Base-by-base conservation (phyloP, 2,329 filamentous ascomycete genomes). In the Phialophora tarda region DNA sequence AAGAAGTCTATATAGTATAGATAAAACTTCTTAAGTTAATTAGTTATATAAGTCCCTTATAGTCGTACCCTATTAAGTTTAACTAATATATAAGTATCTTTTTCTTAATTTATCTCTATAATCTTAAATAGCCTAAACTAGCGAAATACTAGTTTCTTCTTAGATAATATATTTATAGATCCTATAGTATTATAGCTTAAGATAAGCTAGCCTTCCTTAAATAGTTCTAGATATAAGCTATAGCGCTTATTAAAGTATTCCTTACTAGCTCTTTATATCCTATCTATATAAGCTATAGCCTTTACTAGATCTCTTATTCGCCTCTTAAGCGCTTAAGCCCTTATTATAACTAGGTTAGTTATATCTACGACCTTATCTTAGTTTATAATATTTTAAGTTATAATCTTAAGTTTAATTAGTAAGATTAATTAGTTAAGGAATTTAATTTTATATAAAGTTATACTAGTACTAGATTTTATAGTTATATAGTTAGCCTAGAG, bases 91-190 rank as follows among this genome's bases (percentile, higher is more conserved):
- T 59, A 59, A 2, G 12, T 59, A 1, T 10, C 21, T 28, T 59
- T 59, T 17, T 59, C 56, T 28, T 48, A 24, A 47, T 47, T 47
- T 17, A 28, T 8, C 8, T 28, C 21, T 12, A 47, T 30, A 30
- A 59, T 59, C 38, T 44, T 59, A 47, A 44, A 59, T 5, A 12
- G 23, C 28, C 38, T 21, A 47, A 59, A 59, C 12, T n/a, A 59
- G 11, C n/a, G 26, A 30, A 59, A 59, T 14, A 17, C 56, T 44
- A 59, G 28, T 21, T 59, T 58, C 34, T 58, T 58, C 11, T 58
- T 23, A 14, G n/a, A 5, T 14, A 21, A 58, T 47, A 58, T 58
- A 47, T 59, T 28, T n/a, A 59, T 59, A 8, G n/a, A 59, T 5
- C 21, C 24, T 44, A 26, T 17, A 28, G 23, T 59, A 44, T 59